Percentiles rank a stretch among this genome's conserved stretches.
Evolutionary conservation across 225 moss, liverwort and hornwort species (phyloP).

Genomic region (Thuidium tamariscinum): DNA sequence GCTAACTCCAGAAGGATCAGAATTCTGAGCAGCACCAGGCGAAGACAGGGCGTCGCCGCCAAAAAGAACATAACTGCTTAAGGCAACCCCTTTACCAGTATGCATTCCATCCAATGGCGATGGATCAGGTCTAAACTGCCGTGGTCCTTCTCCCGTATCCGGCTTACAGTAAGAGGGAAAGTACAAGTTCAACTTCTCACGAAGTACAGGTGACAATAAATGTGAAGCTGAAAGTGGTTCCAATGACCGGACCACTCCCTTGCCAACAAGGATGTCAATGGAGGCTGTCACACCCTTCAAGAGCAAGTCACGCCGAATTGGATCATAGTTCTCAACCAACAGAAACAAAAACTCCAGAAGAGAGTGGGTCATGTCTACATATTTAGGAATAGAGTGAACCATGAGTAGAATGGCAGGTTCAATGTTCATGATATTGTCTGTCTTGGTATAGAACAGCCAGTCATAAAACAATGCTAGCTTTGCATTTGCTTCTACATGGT

Average conservation of each 20-base stretch:
- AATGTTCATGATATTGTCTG: slow-evolving; percentile 98
- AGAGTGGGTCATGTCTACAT: slow-evolving; percentile 92
- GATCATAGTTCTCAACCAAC: slow-evolving; percentile 91
- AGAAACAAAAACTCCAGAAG: slow-evolving; percentile 92
- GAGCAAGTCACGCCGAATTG: slow-evolving; percentile 67
- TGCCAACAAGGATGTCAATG: slow-evolving; percentile 83
- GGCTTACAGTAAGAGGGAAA: slow-evolving; percentile 77
- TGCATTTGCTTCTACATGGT: slow-evolving; percentile 96
- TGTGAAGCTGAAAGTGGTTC: slow-evolving; percentile 68
- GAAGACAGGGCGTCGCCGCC: slow-evolving; percentile 4
- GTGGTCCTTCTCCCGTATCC: slow-evolving; percentile 47
- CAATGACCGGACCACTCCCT: slow-evolving; percentile 92
- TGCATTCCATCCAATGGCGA: slow-evolving; percentile 43
- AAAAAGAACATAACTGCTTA: slow-evolving; percentile 12
- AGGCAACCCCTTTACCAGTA: neutral
- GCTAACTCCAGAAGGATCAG: slow-evolving; percentile 8
- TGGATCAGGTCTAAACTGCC: slow-evolving; percentile 51
- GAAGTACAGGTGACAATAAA: slow-evolving; percentile 51
- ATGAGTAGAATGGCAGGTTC: slow-evolving; percentile 92
- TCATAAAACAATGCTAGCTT: slow-evolving; percentile 95
- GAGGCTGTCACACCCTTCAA: slow-evolving; percentile 91
- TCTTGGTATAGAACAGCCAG: slow-evolving; percentile 88
- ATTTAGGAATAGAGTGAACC: slow-evolving; percentile 98
- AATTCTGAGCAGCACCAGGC: neutral
- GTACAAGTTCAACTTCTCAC: slow-evolving; percentile 68